Base-by-base conservation (phyloP, 768 basidiomycete species). In the Suillus decipiens region DNA sequence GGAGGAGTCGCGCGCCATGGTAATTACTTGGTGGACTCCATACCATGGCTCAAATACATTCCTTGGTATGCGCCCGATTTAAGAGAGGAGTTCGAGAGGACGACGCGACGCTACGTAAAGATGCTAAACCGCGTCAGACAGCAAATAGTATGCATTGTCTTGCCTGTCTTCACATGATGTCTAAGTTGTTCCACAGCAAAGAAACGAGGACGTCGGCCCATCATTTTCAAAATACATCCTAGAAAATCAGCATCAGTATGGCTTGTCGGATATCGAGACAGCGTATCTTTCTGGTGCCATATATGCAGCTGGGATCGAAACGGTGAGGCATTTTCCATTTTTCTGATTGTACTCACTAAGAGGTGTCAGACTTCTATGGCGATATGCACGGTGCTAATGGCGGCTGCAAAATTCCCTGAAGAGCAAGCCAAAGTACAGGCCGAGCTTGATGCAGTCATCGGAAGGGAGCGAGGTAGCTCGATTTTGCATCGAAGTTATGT, bases 281-380 rank as follows among this genome's bases (percentile, higher is more conserved):
- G 80, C 84, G 0, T 86, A 86, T 69, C 77, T 86, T 15, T 83
- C 82, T 1, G 85, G 85, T 0, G 79, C 79, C 36, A 81, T 86
- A 75, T 86, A 86, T 64, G 84, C 84, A 41, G 84, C 85, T n/a
- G 85, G 84, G 1, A 80, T 81, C 1, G 85, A 85, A 64, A 86
- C 85, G 28, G 75, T 73, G 31, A 48, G 67, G 59, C 15, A 31
- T 61, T 34, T 42, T 28, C 28, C 28, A 28, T 28, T 28, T 28
- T 28, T 28, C 28, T 3, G 28, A 28, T 2, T 28, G 28, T 28
- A 28, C 28, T 28, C 28, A 15, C 24, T 48, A 24, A 48, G 24
- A 28, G 24, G 47, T 48, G 3, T 15, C 47, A 48, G 47, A 48
- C 47, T 6, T 14, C 24, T 3, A 3, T 15, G 22, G 24, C 47